Evolutionary conservation across 371 early-diverging fungal species (phyloP).

Genomic region (Mortierella sp.): DNA sequence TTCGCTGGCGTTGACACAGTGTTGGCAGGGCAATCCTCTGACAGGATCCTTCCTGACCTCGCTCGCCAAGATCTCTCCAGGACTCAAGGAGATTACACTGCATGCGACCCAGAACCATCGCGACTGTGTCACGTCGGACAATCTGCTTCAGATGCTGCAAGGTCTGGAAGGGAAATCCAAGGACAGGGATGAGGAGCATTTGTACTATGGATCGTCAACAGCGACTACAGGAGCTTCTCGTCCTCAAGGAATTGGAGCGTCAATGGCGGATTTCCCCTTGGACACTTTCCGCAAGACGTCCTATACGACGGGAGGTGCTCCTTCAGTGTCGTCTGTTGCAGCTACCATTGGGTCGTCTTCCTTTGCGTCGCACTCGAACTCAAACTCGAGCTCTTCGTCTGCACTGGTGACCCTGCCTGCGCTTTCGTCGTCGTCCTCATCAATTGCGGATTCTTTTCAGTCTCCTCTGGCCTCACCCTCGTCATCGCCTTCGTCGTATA

Average conservation of each 20-base stretch:
- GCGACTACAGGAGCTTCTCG: background rate
- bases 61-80: conserved; percentile 37
- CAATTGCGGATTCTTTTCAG: conserved; percentile 22
- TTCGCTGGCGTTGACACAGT: conserved; percentile 32
- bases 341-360: conserved; percentile 26
- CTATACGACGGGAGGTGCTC: conserved; percentile 9
- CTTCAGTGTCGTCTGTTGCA: conserved; percentile 24
- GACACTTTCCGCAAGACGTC: conserved; percentile 22
- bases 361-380: background rate
- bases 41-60: conserved; percentile 17
- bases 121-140: conserved; percentile 14
- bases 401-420: background rate
- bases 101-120: conserved; percentile 47
- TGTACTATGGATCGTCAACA: background rate
- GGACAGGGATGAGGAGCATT: background rate
- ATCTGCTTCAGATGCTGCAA: conserved; percentile 25
- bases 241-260: background rate
- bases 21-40: conserved; percentile 39
- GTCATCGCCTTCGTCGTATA: background rate
- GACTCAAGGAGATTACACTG: conserved; percentile 26
- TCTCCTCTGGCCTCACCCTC: conserved; percentile 8
- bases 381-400: conserved; percentile 28
- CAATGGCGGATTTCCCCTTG: conserved; percentile 34
- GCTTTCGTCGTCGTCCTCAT: conserved; percentile 7
- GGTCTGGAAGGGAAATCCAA: conserved; percentile 19